Base-by-base conservation (phyloP, 225 moss, liverwort and hornwort genomes). In the Polytrichum commune region DNA sequence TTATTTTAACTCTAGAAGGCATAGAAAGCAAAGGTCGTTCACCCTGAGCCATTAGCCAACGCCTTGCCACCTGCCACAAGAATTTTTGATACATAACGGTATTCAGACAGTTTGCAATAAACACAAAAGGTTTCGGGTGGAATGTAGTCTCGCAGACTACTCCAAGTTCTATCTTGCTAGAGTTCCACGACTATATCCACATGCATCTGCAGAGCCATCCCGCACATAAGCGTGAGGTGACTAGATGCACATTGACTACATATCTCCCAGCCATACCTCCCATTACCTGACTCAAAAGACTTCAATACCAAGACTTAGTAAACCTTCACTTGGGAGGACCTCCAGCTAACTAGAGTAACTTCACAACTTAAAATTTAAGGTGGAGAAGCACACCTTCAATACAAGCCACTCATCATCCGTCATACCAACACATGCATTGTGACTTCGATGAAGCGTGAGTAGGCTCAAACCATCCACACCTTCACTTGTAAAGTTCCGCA, bases 321-420 rank as follows among this genome's bases (percentile, higher is more conserved):
- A 46, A 46, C 46, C 46, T 16, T 46, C 46, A 46, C 13, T 46
- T 46, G 4, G 0, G 16, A 46, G 46, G 46, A 46, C 16, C 46
- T 13, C 13, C 3, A 13, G 10, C 46, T 46, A 46, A 46, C 13
- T 46, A 16, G 4, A 46, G 13, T 46, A 16, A 4, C 46, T 46
- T 46, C 16, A 23, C 6, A 58, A 58, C 22, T 24, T 35, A 9
- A 18, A 20, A 58, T 20, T 58, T 7, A 24, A 22, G 6, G 58
- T 57, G 57, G 19, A 53, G 63, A 63, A 69, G 35, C 62, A 71
- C 56, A 98, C 97, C 94, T 98, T 98, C 55, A 98, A 75, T 65
- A 88, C 74, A 38, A 92, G 85, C 97, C 97, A 98, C 81, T 98
- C 97, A 63, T 85, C 76, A 84, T 92, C 92, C 73, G 56, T 93